Evolutionary conservation across 441 rosid species (phyloP), one percentile per base, ranked within the genome.

Genomic region (Populus tomentosa): DNA sequence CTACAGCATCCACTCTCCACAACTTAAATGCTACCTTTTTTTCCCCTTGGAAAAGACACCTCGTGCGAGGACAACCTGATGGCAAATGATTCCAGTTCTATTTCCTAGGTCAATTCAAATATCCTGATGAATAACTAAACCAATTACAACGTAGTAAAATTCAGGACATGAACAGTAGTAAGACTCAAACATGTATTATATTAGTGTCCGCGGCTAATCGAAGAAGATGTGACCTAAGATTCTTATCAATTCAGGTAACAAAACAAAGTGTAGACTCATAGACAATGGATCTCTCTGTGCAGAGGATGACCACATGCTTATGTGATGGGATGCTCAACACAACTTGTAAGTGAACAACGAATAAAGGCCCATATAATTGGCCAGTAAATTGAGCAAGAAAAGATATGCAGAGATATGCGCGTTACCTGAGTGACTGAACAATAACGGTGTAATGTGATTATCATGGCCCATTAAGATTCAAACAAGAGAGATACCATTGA

Each of bases 381-480:
- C 26, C 72, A 77, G 72, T 77, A 38, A 33, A 77, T 64, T 75
- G 65, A 73, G 74, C 63, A 76, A 75, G 67, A 80, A 75, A 76
- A 78, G 42, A 72, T 62, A 30, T 69, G 75, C 80, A 69, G 72
- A 79, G 67, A 71, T 80, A 67, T 75, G 75, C 46, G 73, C 75
- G 74, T 74, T 75, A 75, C 83, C 80, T 76, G 75, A 63, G 65
- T 70, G 74, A 73, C 69, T 78, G 79, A 82, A 68, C 74, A 77
- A 68, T 79, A 72, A 81, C 72, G 80, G 85, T 72, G 74, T 36
- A 59, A 50, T 67, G 80, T 79, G 81, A 85, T 81, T 70, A 61
- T 74, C 67, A 78, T 87, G 90, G 82, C 86, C 89, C 89, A 84
- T 21, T 63, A 72, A 71, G 87, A 83, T 85, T 81, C 53, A 78